Evolutionary conservation across 176 grass and related monocot species (phyloP).

Genomic region (Saccharum officinarum): DNA sequence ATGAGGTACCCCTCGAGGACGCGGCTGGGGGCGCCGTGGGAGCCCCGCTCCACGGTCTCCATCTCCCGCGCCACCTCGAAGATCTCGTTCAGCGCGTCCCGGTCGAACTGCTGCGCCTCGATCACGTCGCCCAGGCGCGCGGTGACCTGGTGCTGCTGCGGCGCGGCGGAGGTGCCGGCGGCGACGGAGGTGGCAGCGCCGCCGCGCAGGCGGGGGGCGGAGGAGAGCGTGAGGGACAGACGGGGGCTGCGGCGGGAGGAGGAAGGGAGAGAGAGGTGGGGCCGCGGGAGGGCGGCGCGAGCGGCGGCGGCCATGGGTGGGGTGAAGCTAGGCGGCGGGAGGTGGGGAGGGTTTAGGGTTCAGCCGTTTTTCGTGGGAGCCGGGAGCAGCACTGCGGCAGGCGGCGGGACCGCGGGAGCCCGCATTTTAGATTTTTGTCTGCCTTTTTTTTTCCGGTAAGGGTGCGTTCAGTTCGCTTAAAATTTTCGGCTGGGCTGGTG

Average conservation of each 20-base stretch:
- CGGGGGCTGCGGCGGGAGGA: neutral
- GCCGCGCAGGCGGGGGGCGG: neutral
- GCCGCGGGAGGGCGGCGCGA: slow-evolving; percentile 25
- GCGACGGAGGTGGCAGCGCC: neutral
- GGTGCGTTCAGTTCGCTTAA: no score
- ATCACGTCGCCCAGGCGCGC: slow-evolving; percentile 72
- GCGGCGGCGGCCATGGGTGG: slow-evolving; percentile 31
- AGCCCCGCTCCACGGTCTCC: slow-evolving; percentile 70
- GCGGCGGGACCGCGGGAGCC: neutral
- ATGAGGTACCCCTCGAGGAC: slow-evolving; percentile 85
- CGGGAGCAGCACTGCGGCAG: no score
- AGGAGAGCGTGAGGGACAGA: neutral
- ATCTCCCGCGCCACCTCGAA: slow-evolving; percentile 90
- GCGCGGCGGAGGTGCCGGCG: neutral
- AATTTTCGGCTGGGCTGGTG: no score
- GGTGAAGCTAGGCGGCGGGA: neutral
- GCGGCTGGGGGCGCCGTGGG: slow-evolving; percentile 47
- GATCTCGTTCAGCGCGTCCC: slow-evolving; percentile 59
- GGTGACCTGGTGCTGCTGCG: slow-evolving; percentile 12
- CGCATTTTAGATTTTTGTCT: no score
- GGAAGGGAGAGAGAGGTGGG: neutral
- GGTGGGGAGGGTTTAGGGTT: slow-evolving; percentile 37
- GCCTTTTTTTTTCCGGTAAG: no score
- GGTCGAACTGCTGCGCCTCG: slow-evolving; percentile 88
- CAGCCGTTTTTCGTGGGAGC: neutral